phyloP scores from a whole-genome alignment of 73 alveolate genomes.

The Blepharisma stoltei region DNA sequence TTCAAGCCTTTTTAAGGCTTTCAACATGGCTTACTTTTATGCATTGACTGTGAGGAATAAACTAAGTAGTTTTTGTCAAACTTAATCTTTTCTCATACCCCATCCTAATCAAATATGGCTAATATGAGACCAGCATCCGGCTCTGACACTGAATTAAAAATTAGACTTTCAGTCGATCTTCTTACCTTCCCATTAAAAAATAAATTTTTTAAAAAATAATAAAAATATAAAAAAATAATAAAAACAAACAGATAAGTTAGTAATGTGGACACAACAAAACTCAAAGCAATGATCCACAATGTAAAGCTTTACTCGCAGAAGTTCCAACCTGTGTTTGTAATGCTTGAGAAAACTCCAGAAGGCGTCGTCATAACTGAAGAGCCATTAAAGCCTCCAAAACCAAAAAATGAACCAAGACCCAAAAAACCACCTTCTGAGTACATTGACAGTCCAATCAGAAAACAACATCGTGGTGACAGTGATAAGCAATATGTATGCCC shows the following conservation, averaged over 20 bases:
- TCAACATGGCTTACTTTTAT: too few species aligned
- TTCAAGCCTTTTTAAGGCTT: too few species aligned
- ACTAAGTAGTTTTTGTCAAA: too few species aligned
- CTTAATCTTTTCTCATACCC: too few species aligned
- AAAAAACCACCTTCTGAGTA: background rate
- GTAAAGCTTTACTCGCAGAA: background rate
- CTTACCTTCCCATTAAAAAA: too few species aligned
- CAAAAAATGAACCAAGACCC: background rate
- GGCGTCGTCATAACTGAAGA: conserved; percentile 19
- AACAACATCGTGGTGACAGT: conserved; percentile 7
- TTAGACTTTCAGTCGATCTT: conserved; percentile 16
- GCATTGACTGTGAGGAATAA: too few species aligned
- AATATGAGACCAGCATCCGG: background rate
- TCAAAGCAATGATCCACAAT: conserved; percentile 13
- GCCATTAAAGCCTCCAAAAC: background rate
- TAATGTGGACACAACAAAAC: background rate
- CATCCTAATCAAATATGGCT: conserved; percentile 14
- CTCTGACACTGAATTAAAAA: conserved; percentile 21
- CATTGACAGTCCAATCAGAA: background rate
- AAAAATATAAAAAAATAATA: too few species aligned
- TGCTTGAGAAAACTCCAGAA: conserved; percentile 17
- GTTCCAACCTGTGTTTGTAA: conserved; percentile 13
- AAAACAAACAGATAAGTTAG: too few species aligned
- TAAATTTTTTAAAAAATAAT: too few species aligned
- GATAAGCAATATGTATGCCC: conserved; percentile 44